Conservation (phyloP, 148 eudicot species). For the Vaccinium vitisidaea region DNA sequence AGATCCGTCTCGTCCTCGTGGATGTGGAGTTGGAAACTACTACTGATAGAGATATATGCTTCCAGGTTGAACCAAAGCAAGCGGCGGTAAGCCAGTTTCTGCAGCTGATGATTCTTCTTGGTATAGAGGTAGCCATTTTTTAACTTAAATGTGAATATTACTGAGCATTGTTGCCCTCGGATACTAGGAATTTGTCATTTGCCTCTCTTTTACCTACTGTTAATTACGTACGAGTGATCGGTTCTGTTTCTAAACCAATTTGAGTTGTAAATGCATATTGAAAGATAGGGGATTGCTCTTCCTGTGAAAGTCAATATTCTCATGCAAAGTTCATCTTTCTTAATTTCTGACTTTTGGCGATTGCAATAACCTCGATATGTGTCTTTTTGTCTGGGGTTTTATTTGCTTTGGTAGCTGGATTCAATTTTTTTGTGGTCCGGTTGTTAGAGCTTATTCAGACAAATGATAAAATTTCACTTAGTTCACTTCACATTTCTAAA, state of each 20-base stretch:
- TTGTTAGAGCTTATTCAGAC: not conserved
- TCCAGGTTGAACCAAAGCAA: constrained; percentile 1
- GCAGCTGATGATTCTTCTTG: not conserved
- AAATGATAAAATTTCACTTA: no score
- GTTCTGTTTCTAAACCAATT: not conserved
- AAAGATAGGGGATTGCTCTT: not conserved
- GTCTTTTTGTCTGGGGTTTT: not conserved
- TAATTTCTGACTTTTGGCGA: not conserved
- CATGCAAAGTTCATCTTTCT: not conserved
- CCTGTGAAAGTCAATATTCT: not conserved
- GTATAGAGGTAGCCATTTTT: not conserved
- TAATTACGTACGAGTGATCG: not conserved
- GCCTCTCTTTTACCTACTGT: not conserved
- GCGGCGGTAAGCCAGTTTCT: not conserved
- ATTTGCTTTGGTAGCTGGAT: no score
- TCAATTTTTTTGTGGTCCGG: not conserved
- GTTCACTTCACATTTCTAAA: no score
- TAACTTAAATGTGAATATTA: not conserved
- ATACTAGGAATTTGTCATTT: not conserved
- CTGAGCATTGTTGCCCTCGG: not conserved
- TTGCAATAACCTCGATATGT: not conserved
- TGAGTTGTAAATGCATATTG: not conserved
- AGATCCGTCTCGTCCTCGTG: not conserved
- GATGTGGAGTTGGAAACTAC: not conserved
- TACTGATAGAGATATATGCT: not conserved